These are phyloP conservation scores for Citrus sp. DNA, from an alignment of 345 rosid genomes.

Conservation along the genomic window DNA sequence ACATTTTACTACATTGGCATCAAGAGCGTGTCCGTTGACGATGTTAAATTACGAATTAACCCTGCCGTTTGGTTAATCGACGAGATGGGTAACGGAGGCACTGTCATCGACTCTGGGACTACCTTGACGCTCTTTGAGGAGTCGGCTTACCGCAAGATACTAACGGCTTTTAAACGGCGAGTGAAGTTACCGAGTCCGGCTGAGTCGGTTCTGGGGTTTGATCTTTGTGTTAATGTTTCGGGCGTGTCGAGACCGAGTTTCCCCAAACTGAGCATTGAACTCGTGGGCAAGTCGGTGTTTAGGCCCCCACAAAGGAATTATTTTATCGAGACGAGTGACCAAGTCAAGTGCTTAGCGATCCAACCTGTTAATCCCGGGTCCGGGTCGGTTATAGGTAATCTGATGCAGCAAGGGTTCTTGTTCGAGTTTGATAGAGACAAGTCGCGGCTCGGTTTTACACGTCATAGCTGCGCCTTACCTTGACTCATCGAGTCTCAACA, in stretches of 20 bases:
- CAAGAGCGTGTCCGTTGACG: conserved; percentile 42
- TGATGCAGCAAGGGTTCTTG: conserved; percentile 92
- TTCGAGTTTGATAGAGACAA: conserved; percentile 69
- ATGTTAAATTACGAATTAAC: conserved; percentile 45
- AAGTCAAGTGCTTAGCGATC: conserved; percentile 64
- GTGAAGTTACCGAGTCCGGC: conserved; percentile 41
- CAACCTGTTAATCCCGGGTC: conserved; percentile 44
- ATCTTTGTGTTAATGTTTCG: conserved; percentile 68
- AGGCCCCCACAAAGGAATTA: conserved; percentile 81
- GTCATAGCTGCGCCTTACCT: conserved; percentile 59
- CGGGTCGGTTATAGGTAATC: conserved; percentile 82
- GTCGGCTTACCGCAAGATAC: conserved; percentile 48
- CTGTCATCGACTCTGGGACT: conserved; percentile 81
- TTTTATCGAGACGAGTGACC: conserved; percentile 56
- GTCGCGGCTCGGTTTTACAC: conserved; percentile 79
- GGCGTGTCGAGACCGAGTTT: conserved; percentile 33
- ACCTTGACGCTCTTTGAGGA: conserved; percentile 53
- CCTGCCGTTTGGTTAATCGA: conserved; percentile 77
- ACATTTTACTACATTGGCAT: conserved; percentile 70
- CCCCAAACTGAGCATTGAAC: conserved; percentile 57
- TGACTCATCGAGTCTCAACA: conserved; percentile 16
- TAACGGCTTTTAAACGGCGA: conserved; percentile 42
- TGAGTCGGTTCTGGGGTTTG: conserved; percentile 56
- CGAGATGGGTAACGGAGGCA: conserved; percentile 74
- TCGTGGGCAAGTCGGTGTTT: conserved; percentile 46